A percentile compares a stretch with the other conserved stretches of the same genome.
Evolutionary conservation across 202 grass and related monocot species (phyloP).

Genomic region (Elaeis oleifera): DNA sequence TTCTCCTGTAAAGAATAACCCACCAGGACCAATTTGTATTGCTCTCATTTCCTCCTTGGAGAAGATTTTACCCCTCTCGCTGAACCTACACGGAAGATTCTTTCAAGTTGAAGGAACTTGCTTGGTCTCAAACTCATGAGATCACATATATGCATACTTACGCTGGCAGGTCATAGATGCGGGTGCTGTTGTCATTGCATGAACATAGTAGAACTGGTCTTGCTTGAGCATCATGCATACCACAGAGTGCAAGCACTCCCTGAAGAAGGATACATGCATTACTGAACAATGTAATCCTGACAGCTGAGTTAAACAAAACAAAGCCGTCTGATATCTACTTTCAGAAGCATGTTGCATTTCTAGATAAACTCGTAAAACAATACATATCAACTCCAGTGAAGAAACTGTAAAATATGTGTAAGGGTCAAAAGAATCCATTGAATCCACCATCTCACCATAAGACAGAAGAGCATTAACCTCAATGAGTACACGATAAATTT

Average conservation of each 20-base stretch:
- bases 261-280: conserved; percentile 22
- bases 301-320: too few species aligned
- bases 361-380: too few species aligned
- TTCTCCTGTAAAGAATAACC: conserved; percentile 51
- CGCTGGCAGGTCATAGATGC: conserved; percentile 79
- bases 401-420: too few species aligned
- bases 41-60: conserved; percentile 42
- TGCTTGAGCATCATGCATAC: conserved; percentile 72
- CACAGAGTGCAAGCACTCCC: conserved; percentile 75
- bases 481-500: too few species aligned
- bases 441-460: too few species aligned
- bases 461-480: too few species aligned
- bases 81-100: conserved; percentile 50
- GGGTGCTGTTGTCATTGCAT: conserved; percentile 64
- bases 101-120: background rate
- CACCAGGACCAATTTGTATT: conserved; percentile 26
- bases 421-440: too few species aligned
- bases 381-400: too few species aligned
- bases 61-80: conserved; percentile 69
- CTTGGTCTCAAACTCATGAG: too few species aligned
- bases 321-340: too few species aligned
- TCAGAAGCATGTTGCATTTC: too few species aligned
- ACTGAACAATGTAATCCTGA: background rate
- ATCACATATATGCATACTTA: conserved; percentile 24
- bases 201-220: conserved; percentile 84